Percentiles rank a stretch among this genome's conserved stretches.
Conservation (phyloP, 192 early-diverging fungal species). For the Thamnidium elegans region DNA sequence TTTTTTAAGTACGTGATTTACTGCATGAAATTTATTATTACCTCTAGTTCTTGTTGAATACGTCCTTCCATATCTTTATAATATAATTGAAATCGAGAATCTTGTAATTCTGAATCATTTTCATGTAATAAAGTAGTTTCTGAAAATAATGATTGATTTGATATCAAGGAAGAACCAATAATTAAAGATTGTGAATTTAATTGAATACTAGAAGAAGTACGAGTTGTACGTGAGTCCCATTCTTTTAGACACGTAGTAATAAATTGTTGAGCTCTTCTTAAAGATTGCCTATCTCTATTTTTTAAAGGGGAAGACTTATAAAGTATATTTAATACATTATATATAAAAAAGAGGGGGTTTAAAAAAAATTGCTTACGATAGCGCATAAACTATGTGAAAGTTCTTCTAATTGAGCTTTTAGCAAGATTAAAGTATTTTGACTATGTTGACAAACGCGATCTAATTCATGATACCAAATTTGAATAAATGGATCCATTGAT, state of each 20-base stretch:
- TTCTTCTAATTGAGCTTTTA: neutral
- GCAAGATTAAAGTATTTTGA: neutral
- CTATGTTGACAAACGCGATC: neutral
- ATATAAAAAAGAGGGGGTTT: neutral
- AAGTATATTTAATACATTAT: neutral
- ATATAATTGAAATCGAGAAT: slow-evolving; percentile 8
- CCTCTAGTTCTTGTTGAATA: neutral
- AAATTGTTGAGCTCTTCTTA: neutral
- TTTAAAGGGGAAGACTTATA: slow-evolving; percentile 9
- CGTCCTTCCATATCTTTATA: slow-evolving; percentile 2
- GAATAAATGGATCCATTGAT: slow-evolving; percentile 10
- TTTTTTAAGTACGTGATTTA: neutral
- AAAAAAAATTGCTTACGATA: neutral
- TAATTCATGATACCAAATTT: slow-evolving; percentile 6
- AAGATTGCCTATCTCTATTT: neutral
- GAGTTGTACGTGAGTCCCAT: neutral
- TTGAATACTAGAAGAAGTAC: too few species aligned
- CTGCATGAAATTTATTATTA: neutral
- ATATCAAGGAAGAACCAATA: neutral
- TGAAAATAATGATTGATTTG: neutral
- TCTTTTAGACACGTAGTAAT: neutral
- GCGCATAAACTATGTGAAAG: slow-evolving; percentile 3
- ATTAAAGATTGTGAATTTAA: too few species aligned
- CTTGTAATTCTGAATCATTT: slow-evolving; percentile 5
- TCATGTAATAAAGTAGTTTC: neutral